Evolutionary conservation across 352 stramenopile genomes (phyloP), one percentile per base, ranked within the genome.

Genomic region (Pilasporangium apinafurcum): DNA sequence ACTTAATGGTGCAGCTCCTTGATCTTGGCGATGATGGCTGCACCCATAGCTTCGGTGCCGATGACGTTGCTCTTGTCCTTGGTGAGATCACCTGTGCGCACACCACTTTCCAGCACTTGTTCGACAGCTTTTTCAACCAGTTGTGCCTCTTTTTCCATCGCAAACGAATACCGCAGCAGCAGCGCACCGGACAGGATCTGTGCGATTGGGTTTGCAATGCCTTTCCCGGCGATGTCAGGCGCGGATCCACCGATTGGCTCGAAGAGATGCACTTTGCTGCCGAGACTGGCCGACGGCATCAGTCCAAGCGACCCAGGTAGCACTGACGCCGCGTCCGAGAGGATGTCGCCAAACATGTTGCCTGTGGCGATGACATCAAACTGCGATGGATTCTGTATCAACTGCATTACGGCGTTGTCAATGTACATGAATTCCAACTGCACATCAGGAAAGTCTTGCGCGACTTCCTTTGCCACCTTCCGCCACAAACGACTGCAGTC

Each of bases 311-410:
- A 98, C 29, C 96, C 96, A 9, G 98, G 95, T 27, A 99, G 70
- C 81, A 99, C 98, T 18, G 86, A 98, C 25, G 96, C 96, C 28
- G 98, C 96, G 56, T 99, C 96, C 53, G 91, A 98, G 4, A 99
- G 56, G 57, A 99, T 99, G 68, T 99, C 96, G 37, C 96, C 96
- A 68, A 99, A 99, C 69, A 99, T 98, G 74, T 99, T 99, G 53
- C 95, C 95, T 26, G 89, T 98, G 26, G 98, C 96, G 62, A 99
- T 98, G 34, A 97, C 96, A 64, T 99, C 96, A 56, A 99, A 99
- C 76, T 99, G 95, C 50, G 96, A 98, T 26, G 96, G 96, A 63
- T 90, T 98, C 56, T 95, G 83, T 60, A 99, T 98, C 25, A 99
- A 61, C 66, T 98, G 92, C 95, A 99, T 99, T 48, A 98, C 95